Conservation (phyloP, 169 alveolate species). For the Cryptosporidium canis region DNA sequence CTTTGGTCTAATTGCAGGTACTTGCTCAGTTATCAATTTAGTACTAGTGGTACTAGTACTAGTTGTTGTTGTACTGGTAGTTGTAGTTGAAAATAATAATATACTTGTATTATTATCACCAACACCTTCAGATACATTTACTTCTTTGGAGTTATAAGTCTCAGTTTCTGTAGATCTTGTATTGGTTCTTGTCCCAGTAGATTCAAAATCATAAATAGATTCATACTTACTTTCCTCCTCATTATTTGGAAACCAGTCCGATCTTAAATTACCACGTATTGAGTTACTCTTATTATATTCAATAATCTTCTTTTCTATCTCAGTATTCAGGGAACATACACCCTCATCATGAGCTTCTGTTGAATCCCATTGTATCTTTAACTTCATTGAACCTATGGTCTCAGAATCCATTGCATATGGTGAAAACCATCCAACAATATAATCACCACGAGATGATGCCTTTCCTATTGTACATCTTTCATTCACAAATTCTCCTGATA, state of each 20-base stretch:
- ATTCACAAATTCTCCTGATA: slow-evolving; percentile 45
- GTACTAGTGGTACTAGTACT: background rate
- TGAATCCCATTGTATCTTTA: slow-evolving; percentile 30
- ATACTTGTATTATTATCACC: background rate
- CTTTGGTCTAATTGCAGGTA: background rate
- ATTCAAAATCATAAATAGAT: background rate
- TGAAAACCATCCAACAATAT: slow-evolving; percentile 60
- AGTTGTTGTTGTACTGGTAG: background rate
- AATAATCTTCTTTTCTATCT: background rate
- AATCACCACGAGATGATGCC: slow-evolving; percentile 65
- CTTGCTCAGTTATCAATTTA: background rate
- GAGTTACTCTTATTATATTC: background rate
- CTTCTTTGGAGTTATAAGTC: background rate
- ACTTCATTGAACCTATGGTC: slow-evolving; percentile 42
- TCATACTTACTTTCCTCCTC: slow-evolving; percentile 1
- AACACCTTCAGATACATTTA: background rate
- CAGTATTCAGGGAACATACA: background rate
- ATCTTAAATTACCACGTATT: slow-evolving; percentile 3
- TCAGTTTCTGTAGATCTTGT: background rate
- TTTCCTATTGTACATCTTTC: slow-evolving; percentile 50
- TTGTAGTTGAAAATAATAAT: background rate
- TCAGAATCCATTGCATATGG: slow-evolving; percentile 45
- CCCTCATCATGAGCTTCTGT: background rate
- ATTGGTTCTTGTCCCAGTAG: background rate
- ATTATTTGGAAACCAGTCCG: slow-evolving; percentile 36